phyloP scores from a whole-genome alignment of 352 stramenopile species.

The Globisporangium middletonii region DNA sequence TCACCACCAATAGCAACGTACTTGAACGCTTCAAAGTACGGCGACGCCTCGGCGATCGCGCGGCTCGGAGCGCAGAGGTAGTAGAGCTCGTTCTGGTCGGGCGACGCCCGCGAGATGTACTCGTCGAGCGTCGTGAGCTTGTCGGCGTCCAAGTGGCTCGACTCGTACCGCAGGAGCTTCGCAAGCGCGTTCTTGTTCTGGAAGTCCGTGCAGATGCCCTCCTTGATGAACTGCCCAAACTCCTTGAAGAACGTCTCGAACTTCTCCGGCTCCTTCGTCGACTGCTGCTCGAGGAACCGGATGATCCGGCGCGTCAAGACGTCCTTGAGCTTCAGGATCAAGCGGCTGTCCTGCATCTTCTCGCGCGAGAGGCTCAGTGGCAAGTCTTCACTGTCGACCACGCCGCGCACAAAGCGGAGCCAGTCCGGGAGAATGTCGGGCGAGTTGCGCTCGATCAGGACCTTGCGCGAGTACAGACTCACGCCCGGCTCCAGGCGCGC shows the following conservation, averaged over 20 bases:
- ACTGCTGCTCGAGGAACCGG: conserved; percentile 79
- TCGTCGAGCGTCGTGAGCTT: conserved; percentile 97
- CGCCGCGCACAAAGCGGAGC: conserved; percentile 89
- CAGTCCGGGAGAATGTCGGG: conserved; percentile 97
- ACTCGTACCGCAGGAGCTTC: conserved; percentile 99
- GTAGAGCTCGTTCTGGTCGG: conserved; percentile 99
- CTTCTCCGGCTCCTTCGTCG: conserved; percentile 93
- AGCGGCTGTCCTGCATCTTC: conserved; percentile 97
- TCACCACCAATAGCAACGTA: conserved; percentile 28
- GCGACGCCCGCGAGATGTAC: conserved; percentile 94
- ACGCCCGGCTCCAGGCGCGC: conserved; percentile 95
- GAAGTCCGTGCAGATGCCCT: conserved; percentile 96
- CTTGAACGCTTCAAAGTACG: conserved; percentile 99
- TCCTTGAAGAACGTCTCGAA: conserved; percentile 98
- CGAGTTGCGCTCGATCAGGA: conserved; percentile 98
- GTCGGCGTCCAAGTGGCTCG: conserved; percentile 86
- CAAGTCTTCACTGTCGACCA: conserved; percentile 97
- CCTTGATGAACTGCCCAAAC: conserved; percentile 98
- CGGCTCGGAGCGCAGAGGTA: conserved; percentile 96
- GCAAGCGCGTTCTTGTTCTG: conserved; percentile 88
- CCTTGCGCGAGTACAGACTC: conserved; percentile 98
- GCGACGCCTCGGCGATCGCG: conserved; percentile 93
- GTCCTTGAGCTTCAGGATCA: conserved; percentile 96
- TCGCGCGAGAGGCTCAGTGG: conserved; percentile 98
- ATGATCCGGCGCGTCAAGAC: conserved; percentile 94